These are phyloP conservation scores for Lactarius tabidus DNA, from an alignment of 768 basidiomycete species.

Conservation along the genomic window DNA sequence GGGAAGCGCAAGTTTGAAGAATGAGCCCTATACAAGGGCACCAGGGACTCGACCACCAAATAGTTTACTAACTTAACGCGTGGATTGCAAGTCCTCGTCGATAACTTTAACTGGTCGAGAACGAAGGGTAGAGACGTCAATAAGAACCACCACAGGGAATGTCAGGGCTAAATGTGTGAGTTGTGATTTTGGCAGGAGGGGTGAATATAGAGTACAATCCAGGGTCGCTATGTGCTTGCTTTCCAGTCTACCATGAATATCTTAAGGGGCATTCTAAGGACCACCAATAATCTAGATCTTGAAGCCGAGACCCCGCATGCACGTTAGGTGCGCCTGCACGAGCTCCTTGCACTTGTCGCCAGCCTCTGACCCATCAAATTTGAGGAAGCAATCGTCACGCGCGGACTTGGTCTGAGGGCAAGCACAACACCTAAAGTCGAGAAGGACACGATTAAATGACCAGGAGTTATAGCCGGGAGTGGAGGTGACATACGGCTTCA, in stretches of 20 bases:
- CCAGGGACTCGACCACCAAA: background rate
- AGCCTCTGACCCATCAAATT: constrained; percentile 58
- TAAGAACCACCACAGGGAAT: background rate
- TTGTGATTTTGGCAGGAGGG: background rate
- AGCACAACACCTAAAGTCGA: constrained; percentile 75
- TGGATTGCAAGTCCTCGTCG: background rate
- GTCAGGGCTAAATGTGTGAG: background rate
- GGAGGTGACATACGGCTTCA: constrained; percentile 75
- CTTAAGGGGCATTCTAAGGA: background rate
- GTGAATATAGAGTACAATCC: background rate
- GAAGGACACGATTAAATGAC: background rate
- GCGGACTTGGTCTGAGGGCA: constrained; percentile 89
- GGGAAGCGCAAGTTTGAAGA: background rate
- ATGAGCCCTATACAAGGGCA: background rate
- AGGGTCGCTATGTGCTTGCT: background rate
- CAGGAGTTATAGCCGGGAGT: background rate
- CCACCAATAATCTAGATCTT: constrained; percentile 47
- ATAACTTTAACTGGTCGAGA: background rate
- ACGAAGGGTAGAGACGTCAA: background rate
- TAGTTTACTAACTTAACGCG: background rate
- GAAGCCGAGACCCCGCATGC: constrained; percentile 92
- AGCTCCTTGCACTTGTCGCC: constrained; percentile 77
- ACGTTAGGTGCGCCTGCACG: constrained; percentile 76
- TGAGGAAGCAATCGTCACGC: constrained; percentile 94
- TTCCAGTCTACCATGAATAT: background rate